phyloP scores from a whole-genome alignment of 2,329 filamentous ascomycete species.

The Clarireedia sp. region DNA sequence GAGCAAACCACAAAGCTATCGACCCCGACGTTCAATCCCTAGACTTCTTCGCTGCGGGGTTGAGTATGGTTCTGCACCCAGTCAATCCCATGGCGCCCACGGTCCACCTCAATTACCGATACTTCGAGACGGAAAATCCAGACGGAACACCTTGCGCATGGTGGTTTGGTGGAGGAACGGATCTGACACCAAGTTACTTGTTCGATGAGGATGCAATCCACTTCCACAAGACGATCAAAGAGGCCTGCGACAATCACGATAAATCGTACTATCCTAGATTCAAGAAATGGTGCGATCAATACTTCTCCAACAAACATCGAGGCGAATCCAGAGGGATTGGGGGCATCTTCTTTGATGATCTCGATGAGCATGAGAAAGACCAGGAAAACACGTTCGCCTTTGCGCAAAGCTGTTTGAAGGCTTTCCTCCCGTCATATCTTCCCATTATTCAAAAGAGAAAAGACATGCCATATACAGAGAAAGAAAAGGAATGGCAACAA shows the following conservation, averaged over 20 bases:
- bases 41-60: slow-evolving; percentile 89
- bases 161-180: slow-evolving; percentile 97
- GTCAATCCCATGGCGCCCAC: slow-evolving; percentile 95
- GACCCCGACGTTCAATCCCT: slow-evolving; percentile 70
- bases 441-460: slow-evolving; percentile 84
- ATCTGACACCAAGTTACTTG: slow-evolving; percentile 86
- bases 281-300: slow-evolving; percentile 98
- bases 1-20: slow-evolving; percentile 87
- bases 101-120: slow-evolving; percentile 96
- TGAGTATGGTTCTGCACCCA: slow-evolving; percentile 90
- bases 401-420: slow-evolving; percentile 72
- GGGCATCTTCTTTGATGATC: slow-evolving; percentile 97
- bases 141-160: slow-evolving; percentile 78
- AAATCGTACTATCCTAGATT: slow-evolving; percentile 86
- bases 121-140: slow-evolving; percentile 89
- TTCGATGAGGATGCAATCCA: slow-evolving; percentile 97
- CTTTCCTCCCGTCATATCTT: slow-evolving; percentile 84
- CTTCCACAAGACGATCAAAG: slow-evolving; percentile 91
- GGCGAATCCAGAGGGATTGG: slow-evolving; percentile 80
- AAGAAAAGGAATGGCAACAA: slow-evolving; percentile 96
- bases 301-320: slow-evolving; percentile 91
- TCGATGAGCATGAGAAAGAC: slow-evolving; percentile 80
- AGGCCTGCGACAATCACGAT: slow-evolving; percentile 88
- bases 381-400: slow-evolving; percentile 88
- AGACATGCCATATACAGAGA: slow-evolving; percentile 79